Percentiles rank a stretch among this genome's conserved stretches.
Evolutionary conservation across 306 rosid species (phyloP).

Genomic region (Trichosanthes truncata): DNA sequence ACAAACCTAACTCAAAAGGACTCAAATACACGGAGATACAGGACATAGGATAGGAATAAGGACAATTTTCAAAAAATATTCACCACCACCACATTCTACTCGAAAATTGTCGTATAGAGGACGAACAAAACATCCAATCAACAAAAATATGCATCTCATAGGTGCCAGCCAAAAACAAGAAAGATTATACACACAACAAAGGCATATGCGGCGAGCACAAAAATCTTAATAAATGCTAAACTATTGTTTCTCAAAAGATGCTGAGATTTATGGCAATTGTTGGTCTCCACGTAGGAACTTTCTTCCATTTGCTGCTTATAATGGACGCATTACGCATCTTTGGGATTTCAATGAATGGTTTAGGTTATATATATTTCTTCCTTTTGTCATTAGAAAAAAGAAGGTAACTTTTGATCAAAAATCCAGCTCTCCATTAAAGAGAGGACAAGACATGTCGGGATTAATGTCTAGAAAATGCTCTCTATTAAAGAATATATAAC

Average conservation of each 20-base stretch:
- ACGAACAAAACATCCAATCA: neutral
- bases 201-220: neutral
- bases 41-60: neutral
- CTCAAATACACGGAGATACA: too few species aligned
- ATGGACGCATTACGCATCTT: neutral
- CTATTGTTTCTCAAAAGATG: neutral
- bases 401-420: neutral
- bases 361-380: neutral
- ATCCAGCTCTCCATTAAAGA: neutral
- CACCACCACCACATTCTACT: neutral
- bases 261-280: neutral
- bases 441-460: neutral
- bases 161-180: neutral
- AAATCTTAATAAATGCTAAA: neutral
- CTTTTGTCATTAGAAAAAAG: neutral
- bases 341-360: neutral
- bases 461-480: neutral
- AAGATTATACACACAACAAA: neutral
- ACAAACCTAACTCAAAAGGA: too few species aligned
- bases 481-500: neutral
- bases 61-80: neutral
- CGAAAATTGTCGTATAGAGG: neutral
- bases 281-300: neutral
- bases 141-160: neutral
- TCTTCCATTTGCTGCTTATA: neutral